These are phyloP conservation scores for Coprinopsis sp. DNA, from an alignment of 768 basidiomycete genomes.

Conservation along the genomic window DNA sequence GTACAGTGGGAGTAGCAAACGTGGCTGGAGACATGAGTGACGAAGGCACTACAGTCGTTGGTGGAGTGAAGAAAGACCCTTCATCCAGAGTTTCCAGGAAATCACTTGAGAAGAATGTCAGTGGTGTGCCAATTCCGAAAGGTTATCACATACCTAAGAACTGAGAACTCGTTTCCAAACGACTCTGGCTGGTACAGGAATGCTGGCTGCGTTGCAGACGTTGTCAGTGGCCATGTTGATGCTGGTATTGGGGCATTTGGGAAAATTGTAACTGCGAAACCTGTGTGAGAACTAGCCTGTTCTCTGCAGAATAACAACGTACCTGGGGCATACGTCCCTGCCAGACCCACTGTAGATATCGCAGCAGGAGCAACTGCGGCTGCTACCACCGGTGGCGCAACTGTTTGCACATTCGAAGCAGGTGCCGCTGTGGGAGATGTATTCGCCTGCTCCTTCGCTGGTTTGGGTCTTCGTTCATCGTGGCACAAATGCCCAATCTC, in stretches of 20 bases:
- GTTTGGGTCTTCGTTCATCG: constrained; percentile 70
- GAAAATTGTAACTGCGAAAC: constrained; percentile 33
- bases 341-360: constrained; percentile 23
- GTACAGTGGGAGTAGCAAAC: constrained; percentile 15
- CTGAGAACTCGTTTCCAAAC: constrained; percentile 77
- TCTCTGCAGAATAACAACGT: constrained; percentile 11
- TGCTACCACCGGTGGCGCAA: too few relatives aligned
- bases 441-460: constrained; percentile 33
- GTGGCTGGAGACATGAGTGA: constrained; percentile 40
- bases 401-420: too few relatives aligned
- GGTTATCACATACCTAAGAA: constrained; percentile 55
- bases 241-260: constrained; percentile 30
- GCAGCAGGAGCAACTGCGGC: constrained; percentile 20
- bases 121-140: constrained; percentile 1
- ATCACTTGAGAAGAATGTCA: constrained; percentile 49
- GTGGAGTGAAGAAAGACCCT: constrained; percentile 71
- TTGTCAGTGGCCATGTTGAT: constrained; percentile 52
- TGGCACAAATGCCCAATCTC: constrained; percentile 95
- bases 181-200: constrained; percentile 71
- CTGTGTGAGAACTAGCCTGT: neutral
- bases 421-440: constrained; percentile 22
- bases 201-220: constrained; percentile 35
- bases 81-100: constrained; percentile 88
- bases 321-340: constrained; percentile 45
- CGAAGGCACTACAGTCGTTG: constrained; percentile 43